Conservation (phyloP, 1,284 basidiomycete species). For the Trichosporon ovoides region DNA sequence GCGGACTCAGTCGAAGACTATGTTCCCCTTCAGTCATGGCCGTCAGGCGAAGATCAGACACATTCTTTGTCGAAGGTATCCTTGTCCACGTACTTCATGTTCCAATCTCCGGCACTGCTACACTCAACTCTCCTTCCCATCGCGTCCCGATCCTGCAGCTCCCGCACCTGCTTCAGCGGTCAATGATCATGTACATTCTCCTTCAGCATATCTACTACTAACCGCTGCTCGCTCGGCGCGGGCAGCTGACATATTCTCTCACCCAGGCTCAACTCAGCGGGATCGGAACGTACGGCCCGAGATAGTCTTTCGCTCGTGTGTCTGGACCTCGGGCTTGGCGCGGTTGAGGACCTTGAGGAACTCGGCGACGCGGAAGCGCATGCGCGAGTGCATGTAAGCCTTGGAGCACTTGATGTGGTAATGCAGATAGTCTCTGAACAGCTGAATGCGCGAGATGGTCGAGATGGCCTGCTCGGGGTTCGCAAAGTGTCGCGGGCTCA, state of each 20-base stretch:
- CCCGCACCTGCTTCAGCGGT: no score
- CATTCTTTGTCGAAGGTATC: no score
- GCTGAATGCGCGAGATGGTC: conserved; percentile 92
- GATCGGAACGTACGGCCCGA: conserved; percentile 51
- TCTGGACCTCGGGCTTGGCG: conserved; percentile 84
- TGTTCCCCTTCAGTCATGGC: no score
- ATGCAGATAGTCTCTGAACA: conserved; percentile 97
- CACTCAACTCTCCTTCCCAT: no score
- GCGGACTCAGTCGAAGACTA: no score
- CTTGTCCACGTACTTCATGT: no score
- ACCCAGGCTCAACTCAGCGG: conserved; percentile 19
- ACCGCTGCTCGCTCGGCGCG: no score
- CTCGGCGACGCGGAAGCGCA: conserved; percentile 90
- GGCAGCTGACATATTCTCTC: neutral
- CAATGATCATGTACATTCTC: no score
- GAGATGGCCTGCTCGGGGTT: conserved; percentile 66
- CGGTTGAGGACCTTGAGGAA: conserved; percentile 97
- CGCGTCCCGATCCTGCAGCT: no score
- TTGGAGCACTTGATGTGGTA: conserved; percentile 99
- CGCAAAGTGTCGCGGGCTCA: conserved; percentile 92
- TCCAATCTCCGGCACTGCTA: no score
- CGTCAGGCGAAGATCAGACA: no score
- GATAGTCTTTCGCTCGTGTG: conserved; percentile 79
- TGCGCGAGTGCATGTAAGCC: conserved; percentile 98
- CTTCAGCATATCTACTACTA: no score